Base-by-base conservation (phyloP, 805 yeast genomes). In the Candida khao-thaluensis region DNA sequence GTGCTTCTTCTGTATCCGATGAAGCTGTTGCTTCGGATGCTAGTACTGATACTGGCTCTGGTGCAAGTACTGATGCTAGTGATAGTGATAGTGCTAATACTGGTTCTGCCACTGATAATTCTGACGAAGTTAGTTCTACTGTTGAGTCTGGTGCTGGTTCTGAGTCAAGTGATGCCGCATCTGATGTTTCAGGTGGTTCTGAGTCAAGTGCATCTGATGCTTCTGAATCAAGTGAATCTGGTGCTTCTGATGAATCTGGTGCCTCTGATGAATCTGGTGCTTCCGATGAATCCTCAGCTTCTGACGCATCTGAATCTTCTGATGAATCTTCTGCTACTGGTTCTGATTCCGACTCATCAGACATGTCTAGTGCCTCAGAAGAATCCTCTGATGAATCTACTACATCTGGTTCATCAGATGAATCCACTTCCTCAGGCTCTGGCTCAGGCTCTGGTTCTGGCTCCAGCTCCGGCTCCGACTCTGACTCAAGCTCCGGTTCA, bases 391-490 rank as follows among this genome's bases (percentile, higher is more conserved):
- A 35, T 17, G 38, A 25, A 12, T 25, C 38, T 12, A 25, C 3
- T 17, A 4, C 36, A 33, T 54, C 60, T 26, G n/a, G n/a, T n/a
- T n/a, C n/a, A n/a, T n/a, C n/a, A n/a, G 54, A 54, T 9, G 57
- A 46, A 14, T 56, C 52, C 23, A 45, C 51, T 32, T 52, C 57
- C n/a, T 50, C 51, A 35, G 50, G 61, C 20, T 53, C 35, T 17
- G 54, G 34, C 22, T 51, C 62, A 15, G n/a, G 56, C 50, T 9
- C 60, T 59, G 35, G 56, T 51, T 14, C 51, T 51, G 30, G 42
- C 46, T n/a, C 45, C 30, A 20, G 50, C 51, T 29, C 50, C 42
- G 6, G 49, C 29, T 26, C 52, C 36, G 52, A 52, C 11, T 51
- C 50, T 9, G 22, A 20, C 8, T 47, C 50, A 37, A 50, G 51